Evolutionary conservation across 225 moss, liverwort and hornwort species (phyloP).

Genomic region (Ulota crispa): DNA sequence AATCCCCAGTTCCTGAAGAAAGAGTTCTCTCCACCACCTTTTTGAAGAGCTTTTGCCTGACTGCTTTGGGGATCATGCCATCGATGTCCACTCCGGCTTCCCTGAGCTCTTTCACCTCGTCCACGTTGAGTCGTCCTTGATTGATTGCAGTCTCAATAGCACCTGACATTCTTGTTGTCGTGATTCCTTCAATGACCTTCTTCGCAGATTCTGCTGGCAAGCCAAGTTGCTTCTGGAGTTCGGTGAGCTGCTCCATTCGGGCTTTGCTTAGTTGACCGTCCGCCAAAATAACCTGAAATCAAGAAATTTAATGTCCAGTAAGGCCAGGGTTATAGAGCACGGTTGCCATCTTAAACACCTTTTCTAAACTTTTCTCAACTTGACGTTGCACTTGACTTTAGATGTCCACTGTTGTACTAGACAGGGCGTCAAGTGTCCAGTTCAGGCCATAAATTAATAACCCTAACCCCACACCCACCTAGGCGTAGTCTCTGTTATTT

Average conservation of each 20-base stretch:
- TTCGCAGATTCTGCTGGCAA: conserved; percentile 90
- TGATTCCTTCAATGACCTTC: conserved; percentile 89
- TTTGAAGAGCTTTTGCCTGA: conserved; percentile 89
- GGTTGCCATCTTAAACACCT: no score
- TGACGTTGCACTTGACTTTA: no score
- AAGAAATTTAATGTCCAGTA: neutral
- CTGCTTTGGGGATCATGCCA: conserved; percentile 83
- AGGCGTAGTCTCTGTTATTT: no score
- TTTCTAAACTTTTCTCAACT: no score
- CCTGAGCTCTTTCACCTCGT: conserved; percentile 91
- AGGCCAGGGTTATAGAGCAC: no score
- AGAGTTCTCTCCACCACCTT: conserved; percentile 90
- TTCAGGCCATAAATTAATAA: no score
- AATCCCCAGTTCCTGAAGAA: conserved; percentile 84
- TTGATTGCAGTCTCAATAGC: conserved; percentile 98
- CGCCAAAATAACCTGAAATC: conserved; percentile 82
- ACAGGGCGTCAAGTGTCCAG: no score
- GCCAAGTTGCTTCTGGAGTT: conserved; percentile 90
- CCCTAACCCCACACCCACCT: no score
- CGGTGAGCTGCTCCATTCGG: conserved; percentile 92
- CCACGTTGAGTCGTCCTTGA: conserved; percentile 84
- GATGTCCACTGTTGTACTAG: no score
- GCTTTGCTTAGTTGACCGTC: conserved; percentile 93
- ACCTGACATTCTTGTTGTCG: conserved; percentile 90
- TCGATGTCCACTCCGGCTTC: conserved; percentile 92